phyloP scores from a whole-genome alignment of 2,329 filamentous ascomycete species.

The Blumeriella jaapii region DNA sequence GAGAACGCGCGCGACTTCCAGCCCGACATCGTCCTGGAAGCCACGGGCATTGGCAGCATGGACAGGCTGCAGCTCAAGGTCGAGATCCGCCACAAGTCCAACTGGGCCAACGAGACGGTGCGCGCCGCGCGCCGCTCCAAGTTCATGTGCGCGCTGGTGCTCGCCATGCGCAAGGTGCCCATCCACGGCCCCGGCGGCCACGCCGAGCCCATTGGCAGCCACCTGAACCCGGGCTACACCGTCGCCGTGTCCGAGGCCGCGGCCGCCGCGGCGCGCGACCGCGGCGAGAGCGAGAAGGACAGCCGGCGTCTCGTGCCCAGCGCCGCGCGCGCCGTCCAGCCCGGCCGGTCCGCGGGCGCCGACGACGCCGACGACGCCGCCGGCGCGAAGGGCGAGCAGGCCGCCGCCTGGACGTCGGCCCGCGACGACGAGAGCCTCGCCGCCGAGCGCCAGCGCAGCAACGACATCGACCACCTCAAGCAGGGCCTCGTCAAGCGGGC shows the following conservation, averaged over 20 bases:
- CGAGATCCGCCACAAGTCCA: slow-evolving; percentile 83
- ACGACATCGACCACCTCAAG: slow-evolving; percentile 18
- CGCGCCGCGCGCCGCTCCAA: slow-evolving; percentile 77
- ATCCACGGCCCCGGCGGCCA: slow-evolving; percentile 74
- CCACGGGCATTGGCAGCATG: slow-evolving; percentile 69
- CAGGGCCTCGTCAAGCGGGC: slow-evolving; percentile 22
- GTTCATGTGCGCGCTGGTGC: slow-evolving; percentile 88
- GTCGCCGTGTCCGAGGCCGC: slow-evolving; percentile 62
- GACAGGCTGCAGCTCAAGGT: slow-evolving; percentile 78
- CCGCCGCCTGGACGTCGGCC: slow-evolving; percentile 34
- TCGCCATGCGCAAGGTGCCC: slow-evolving; percentile 76
- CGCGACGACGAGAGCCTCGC: slow-evolving; percentile 10
- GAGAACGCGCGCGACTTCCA: slow-evolving; percentile 90
- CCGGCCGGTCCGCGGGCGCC: slow-evolving; percentile 13
- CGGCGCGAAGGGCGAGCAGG: slow-evolving; percentile 23
- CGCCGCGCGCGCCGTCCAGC: slow-evolving; percentile 8
- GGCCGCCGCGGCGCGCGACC: slow-evolving; percentile 51
- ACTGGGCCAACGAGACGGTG: slow-evolving; percentile 79
- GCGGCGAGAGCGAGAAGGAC: slow-evolving; percentile 48
- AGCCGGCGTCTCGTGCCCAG: slow-evolving; percentile 52
- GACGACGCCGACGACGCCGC: slow-evolving; percentile 18
- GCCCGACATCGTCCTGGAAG: slow-evolving; percentile 66
- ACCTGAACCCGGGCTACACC: slow-evolving; percentile 69
- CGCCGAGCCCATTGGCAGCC: slow-evolving; percentile 45
- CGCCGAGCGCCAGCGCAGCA: slow-evolving; percentile 11